Conservation (phyloP, 1,139 yeast genomes). For the Kluyveromyces sp. region DNA sequence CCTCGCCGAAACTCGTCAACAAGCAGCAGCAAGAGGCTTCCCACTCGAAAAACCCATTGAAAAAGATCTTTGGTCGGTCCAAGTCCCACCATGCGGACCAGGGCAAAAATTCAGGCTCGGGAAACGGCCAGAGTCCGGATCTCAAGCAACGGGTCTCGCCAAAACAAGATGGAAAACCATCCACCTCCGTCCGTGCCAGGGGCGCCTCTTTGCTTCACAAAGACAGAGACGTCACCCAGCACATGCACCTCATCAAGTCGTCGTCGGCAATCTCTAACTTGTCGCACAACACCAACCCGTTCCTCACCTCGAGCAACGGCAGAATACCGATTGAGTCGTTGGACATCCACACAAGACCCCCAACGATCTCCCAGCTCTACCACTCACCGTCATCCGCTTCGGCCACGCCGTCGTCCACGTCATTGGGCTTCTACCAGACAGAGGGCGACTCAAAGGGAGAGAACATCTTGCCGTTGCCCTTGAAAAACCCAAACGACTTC, state of each 20-base stretch:
- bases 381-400: constrained; percentile 12
- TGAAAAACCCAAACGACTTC: constrained; percentile 59
- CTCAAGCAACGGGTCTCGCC: background rate
- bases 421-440: constrained; percentile 22
- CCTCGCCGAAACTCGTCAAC: no score
- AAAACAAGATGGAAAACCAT: constrained; percentile 1
- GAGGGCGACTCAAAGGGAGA: constrained; percentile 32
- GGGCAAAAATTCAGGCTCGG: background rate
- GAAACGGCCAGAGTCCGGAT: background rate
- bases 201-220: constrained; percentile 6
- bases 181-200: constrained; percentile 4
- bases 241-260: constrained; percentile 13
- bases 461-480: constrained; percentile 52
- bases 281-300: constrained; percentile 26
- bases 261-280: constrained; percentile 17
- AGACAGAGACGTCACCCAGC: constrained; percentile 5
- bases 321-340: constrained; percentile 1
- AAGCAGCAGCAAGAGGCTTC: background rate
- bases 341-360: constrained; percentile 1
- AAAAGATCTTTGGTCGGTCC: constrained; percentile 11
- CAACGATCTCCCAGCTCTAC: constrained; percentile 1
- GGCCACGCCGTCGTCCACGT: constrained; percentile 6
- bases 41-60: constrained; percentile 8
- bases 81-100: constrained; percentile 11
- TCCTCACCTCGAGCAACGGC: constrained; percentile 9